Base-by-base conservation (phyloP, 31 red algal species). In the Endocladia muricata region DNA sequence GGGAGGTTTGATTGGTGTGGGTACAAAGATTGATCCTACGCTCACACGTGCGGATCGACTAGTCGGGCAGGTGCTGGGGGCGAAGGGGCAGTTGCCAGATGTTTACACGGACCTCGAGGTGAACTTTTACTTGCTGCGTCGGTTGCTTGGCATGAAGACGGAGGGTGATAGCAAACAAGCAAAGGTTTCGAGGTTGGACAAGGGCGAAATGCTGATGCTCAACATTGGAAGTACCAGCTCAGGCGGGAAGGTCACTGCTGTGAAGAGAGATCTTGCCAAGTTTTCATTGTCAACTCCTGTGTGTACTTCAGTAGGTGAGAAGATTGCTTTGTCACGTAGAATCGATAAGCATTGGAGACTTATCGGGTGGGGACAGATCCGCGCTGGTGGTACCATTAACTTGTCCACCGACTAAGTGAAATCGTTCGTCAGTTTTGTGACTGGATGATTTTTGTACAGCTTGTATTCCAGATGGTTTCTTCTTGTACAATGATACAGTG, bases 261-360 rank as follows among this genome's bases (percentile, higher is more conserved):
- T 88, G 47, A 98, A 98, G 75, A 55, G 88, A 37, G 96, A 95
- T 92, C 79, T 94, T 21, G 92, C 96, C n/a, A 94, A 95, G 61
- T 85, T 98, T 43, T 30, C 88, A 0, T 83, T 98, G 6, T 94
- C 91, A 11, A 82, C 54, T 68, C 91, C 96, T 21, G 96, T 98
- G 3, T 98, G 96, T 40, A 98, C 96, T 3, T 71, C 74, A 11
- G 76, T 93, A 30, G 96, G 88, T 31, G 96, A 98, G 80, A 98
- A 98, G 63, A 98, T 98, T 60, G 96, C 96, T 9, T 55, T 98
- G 70, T 94, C 91, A 2, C 68, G 96, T 48, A 79, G 96, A 42
- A 87, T 98, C 41, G 96, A 95, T 71, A 91, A 92, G 79, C 91
- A 95, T 76, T 98, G 96, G 96, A 83, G 96, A 43, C 88, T 98